phyloP scores from a whole-genome alignment of 768 basidiomycete genomes.

The Mycena rosella region DNA sequence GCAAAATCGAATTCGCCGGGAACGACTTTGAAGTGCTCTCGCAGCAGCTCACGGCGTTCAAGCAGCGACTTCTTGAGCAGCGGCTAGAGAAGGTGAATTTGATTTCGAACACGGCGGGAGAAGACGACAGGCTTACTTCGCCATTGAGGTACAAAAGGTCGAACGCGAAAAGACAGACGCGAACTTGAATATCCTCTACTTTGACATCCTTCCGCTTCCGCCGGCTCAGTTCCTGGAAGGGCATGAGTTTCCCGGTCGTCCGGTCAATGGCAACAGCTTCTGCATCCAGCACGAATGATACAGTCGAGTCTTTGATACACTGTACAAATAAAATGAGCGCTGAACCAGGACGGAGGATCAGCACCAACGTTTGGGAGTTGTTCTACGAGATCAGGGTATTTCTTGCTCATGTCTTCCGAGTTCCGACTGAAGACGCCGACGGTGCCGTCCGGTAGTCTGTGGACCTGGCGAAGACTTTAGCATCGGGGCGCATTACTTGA shows the following conservation, averaged over 20 bases:
- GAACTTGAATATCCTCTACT: constrained; percentile 96
- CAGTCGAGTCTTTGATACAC: constrained; percentile 88
- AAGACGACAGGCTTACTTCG: constrained; percentile 71
- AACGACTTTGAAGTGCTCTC: constrained; percentile 84
- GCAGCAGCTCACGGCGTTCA: constrained; percentile 83
- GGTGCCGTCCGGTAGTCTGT: constrained; percentile 83
- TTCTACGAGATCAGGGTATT: constrained; percentile 98
- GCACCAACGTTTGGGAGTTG: constrained; percentile 83
- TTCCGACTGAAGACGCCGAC: constrained; percentile 97
- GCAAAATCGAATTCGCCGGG: constrained; percentile 95
- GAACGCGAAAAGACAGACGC: constrained; percentile 96
- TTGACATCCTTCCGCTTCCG: constrained; percentile 98
- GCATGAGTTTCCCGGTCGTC: constrained; percentile 87
- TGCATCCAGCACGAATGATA: constrained; percentile 94
- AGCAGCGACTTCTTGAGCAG: constrained; percentile 81
- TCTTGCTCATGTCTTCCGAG: constrained; percentile 99
- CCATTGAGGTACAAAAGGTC: constrained; percentile 97
- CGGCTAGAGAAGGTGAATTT: constrained; percentile 64
- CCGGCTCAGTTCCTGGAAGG: constrained; percentile 96
- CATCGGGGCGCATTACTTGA: background rate
- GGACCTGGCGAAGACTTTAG: constrained; percentile 66
- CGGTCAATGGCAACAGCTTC: constrained; percentile 98
- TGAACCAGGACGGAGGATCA: background rate
- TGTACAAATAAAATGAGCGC: constrained; percentile 45
- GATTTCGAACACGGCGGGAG: background rate